These are phyloP conservation scores for Mortierella alpina DNA, from an alignment of 192 early-diverging fungal genomes.

Conservation along the genomic window DNA sequence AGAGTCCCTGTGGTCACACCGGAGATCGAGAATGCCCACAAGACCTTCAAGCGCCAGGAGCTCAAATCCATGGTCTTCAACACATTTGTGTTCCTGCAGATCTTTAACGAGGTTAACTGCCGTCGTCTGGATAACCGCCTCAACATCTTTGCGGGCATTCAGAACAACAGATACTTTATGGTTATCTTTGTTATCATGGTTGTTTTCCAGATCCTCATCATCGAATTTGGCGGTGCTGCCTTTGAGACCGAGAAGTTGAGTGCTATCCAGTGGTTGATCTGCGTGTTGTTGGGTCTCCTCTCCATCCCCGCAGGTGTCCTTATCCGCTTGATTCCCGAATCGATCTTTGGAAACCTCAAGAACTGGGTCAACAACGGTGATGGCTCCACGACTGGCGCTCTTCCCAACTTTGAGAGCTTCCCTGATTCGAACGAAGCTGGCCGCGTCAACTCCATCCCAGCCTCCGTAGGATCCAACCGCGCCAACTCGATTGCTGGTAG, in stretches of 20 bases:
- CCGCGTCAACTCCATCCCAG: conserved; percentile 41
- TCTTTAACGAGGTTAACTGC: conserved; percentile 92
- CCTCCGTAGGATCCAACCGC: conserved; percentile 30
- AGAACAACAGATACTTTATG: conserved; percentile 82
- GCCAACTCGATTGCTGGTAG: conserved; percentile 34
- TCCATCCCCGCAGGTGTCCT: conserved; percentile 86
- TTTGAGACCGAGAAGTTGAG: conserved; percentile 80
- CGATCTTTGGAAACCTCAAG: conserved; percentile 47
- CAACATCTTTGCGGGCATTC: conserved; percentile 88
- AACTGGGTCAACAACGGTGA: conserved; percentile 28
- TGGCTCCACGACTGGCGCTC: not conserved
- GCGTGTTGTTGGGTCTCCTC: conserved; percentile 78
- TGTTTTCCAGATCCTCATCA: conserved; percentile 85
- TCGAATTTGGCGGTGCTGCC: conserved; percentile 86
- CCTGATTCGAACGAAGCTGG: conserved; percentile 13
- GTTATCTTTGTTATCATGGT: conserved; percentile 81
- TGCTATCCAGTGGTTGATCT: conserved; percentile 85
- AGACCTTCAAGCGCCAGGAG: conserved; percentile 50
- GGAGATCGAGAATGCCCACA: not conserved
- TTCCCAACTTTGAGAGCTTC: conserved; percentile 48
- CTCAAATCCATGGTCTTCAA: conserved; percentile 89
- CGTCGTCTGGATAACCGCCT: conserved; percentile 77
- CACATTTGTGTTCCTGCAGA: conserved; percentile 89
- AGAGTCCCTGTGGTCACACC: not conserved
- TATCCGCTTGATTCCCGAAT: conserved; percentile 85